These are phyloP conservation scores for Colletotrichum aenigma DNA, from an alignment of 2,329 filamentous ascomycete species.

Conservation along the genomic window DNA sequence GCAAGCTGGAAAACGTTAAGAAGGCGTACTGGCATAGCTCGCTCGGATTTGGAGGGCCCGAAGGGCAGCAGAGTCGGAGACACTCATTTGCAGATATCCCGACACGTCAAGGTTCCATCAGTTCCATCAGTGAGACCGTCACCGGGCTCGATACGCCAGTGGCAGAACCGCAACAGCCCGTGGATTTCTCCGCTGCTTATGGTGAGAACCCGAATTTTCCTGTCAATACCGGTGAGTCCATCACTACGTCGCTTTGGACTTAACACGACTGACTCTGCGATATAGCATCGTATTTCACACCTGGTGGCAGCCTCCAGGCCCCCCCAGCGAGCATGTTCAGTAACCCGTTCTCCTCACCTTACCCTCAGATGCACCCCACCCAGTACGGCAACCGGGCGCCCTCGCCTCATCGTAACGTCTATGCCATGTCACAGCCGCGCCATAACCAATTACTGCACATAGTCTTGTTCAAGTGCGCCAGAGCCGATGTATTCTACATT, in stretches of 20 bases:
- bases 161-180: constrained; percentile 46
- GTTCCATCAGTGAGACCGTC: constrained; percentile 60
- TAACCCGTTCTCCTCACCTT: constrained; percentile 51
- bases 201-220: constrained; percentile 41
- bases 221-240: constrained; percentile 43
- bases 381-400: constrained; percentile 55
- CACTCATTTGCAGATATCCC: constrained; percentile 80
- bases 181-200: constrained; percentile 47
- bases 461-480: constrained; percentile 94
- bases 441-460: constrained; percentile 80
- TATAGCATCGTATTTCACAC: constrained; percentile 42
- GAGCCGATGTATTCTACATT: constrained; percentile 96
- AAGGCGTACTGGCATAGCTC: constrained; percentile 75
- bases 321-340: constrained; percentile 41
- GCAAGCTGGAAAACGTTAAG: constrained; percentile 69
- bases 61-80: constrained; percentile 74
- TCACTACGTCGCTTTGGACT: neutral
- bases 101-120: constrained; percentile 67
- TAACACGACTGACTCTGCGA: constrained; percentile 26
- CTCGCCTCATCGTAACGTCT: constrained; percentile 67
- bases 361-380: constrained; percentile 43
- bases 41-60: constrained; percentile 67
- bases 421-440: constrained; percentile 63
- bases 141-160: constrained; percentile 49
- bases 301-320: constrained; percentile 30